Conservation (phyloP, 2,329 filamentous ascomycete species). For the Cytospora leucostoma region DNA sequence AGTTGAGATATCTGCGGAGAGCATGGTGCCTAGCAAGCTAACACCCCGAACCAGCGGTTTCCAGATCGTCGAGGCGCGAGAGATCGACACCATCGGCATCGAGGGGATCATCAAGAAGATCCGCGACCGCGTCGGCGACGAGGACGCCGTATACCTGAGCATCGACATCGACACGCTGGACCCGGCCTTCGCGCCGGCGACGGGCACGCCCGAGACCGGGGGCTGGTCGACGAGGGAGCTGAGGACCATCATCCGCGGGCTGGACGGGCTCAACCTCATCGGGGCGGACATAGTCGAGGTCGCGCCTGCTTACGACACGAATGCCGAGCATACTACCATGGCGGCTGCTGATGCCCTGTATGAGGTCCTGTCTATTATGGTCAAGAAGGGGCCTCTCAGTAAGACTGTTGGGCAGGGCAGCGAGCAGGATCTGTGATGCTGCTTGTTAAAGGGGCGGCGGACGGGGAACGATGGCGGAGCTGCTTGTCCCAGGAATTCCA, state of each 20-base stretch:
- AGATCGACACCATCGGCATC: constrained; percentile 54
- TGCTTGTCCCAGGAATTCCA: background rate
- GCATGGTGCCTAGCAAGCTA: no score
- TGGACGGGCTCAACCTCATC: constrained; percentile 69
- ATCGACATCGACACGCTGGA: constrained; percentile 90
- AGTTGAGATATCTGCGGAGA: no score
- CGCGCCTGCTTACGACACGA: constrained; percentile 71
- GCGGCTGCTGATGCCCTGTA: constrained; percentile 70
- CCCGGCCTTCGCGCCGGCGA: constrained; percentile 77
- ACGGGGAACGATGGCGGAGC: no score
- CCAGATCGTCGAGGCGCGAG: constrained; percentile 73
- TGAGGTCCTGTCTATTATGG: constrained; percentile 81
- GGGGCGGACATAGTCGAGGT: constrained; percentile 75
- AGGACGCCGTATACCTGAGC: constrained; percentile 75
- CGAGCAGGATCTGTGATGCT: constrained; percentile 27
- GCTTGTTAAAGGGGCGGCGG: background rate
- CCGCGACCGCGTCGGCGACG: constrained; percentile 70
- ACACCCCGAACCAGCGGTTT: constrained; percentile 53
- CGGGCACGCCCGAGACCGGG: constrained; percentile 74
- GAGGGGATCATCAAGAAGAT: constrained; percentile 80
- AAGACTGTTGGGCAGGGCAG: constrained; percentile 26
- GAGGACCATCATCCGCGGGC: constrained; percentile 67
- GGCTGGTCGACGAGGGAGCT: constrained; percentile 76
- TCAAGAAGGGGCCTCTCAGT: constrained; percentile 66
- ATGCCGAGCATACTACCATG: constrained; percentile 74